Percentiles rank a stretch among this genome's conserved stretches.
phyloP scores from a whole-genome alignment of 441 rosid species.

The Syzygium syzygioides region DNA sequence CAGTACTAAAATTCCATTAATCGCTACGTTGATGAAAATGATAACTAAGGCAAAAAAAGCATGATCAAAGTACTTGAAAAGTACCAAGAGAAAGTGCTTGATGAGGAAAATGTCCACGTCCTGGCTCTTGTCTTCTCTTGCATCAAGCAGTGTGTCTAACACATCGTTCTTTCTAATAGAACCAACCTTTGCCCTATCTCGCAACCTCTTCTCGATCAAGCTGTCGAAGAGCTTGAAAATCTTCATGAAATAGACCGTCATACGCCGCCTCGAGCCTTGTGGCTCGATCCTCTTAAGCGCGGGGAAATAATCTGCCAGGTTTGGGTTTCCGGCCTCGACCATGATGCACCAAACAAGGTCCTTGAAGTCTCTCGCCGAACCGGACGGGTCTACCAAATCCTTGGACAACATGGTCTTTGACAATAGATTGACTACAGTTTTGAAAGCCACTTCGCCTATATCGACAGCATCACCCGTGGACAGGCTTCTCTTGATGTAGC shows the following conservation, averaged over 20 bases:
- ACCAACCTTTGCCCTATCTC: neutral
- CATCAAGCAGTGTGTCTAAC: neutral
- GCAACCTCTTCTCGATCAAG: slow-evolving; percentile 2
- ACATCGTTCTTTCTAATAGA: neutral
- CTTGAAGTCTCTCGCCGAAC: slow-evolving; percentile 2
- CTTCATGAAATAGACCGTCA: neutral
- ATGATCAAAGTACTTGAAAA: neutral
- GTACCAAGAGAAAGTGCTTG: neutral
- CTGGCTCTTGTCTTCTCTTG: neutral
- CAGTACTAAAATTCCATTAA: no score
- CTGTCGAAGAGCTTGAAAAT: neutral
- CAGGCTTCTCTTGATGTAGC: neutral
- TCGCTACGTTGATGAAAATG: neutral
- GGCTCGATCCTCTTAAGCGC: neutral
- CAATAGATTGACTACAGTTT: neutral
- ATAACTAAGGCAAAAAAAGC: neutral
- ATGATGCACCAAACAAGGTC: neutral
- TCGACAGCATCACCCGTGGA: neutral
- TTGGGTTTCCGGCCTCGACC: neutral
- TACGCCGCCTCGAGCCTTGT: neutral
- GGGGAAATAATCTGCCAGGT: slow-evolving; percentile 2
- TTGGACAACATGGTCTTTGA: neutral
- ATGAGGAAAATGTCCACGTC: neutral
- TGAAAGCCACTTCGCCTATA: slow-evolving; percentile 1
- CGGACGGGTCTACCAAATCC: neutral